phyloP scores from a whole-genome alignment of 495 filamentous ascomycete genomes.

The Sporormia fimetaria region DNA sequence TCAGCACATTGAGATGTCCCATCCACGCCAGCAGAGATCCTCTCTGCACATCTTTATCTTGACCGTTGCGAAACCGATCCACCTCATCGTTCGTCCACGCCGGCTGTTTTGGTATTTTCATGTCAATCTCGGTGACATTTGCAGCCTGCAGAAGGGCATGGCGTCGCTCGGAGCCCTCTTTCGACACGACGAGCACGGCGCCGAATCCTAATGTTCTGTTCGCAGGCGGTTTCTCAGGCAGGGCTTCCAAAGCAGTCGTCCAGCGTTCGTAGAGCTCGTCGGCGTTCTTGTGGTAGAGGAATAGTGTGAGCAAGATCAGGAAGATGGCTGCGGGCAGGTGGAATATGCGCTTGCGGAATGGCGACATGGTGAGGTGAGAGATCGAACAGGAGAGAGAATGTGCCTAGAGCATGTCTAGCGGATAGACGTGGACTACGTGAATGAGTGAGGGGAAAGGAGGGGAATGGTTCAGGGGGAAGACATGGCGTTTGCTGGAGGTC shows the following conservation, averaged over 20 bases:
- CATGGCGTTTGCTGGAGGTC: too few species aligned
- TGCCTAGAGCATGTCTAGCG: too few species aligned
- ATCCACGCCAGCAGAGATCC: conserved; percentile 30
- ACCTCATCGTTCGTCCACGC: conserved; percentile 30
- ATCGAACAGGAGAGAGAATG: too few species aligned
- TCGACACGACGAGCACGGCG: conserved; percentile 30
- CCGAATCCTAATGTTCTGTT: conserved; percentile 27
- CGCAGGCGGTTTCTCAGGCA: conserved; percentile 8
- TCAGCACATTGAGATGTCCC: conserved; percentile 30
- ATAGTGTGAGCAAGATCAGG: conserved; percentile 8
- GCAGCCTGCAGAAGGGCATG: conserved; percentile 28
- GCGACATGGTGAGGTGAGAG: conserved; percentile 19
- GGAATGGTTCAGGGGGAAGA: too few species aligned
- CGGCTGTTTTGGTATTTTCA: conserved; percentile 31
- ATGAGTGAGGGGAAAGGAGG: too few species aligned
- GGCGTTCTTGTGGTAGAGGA: conserved; percentile 17
- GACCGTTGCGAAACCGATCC: conserved; percentile 12
- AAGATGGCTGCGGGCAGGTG: conserved; percentile 9
- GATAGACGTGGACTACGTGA: too few species aligned
- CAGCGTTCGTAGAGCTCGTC: conserved; percentile 12
- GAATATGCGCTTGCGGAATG: conserved; percentile 11
- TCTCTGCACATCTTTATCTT: conserved; percentile 20
- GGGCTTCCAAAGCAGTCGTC: conserved; percentile 1
- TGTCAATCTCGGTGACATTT: conserved; percentile 30
- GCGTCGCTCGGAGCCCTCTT: conserved; percentile 21